Base-by-base conservation (phyloP, 2,329 filamentous ascomycete genomes). In the Curvularia hawaiiensis region DNA sequence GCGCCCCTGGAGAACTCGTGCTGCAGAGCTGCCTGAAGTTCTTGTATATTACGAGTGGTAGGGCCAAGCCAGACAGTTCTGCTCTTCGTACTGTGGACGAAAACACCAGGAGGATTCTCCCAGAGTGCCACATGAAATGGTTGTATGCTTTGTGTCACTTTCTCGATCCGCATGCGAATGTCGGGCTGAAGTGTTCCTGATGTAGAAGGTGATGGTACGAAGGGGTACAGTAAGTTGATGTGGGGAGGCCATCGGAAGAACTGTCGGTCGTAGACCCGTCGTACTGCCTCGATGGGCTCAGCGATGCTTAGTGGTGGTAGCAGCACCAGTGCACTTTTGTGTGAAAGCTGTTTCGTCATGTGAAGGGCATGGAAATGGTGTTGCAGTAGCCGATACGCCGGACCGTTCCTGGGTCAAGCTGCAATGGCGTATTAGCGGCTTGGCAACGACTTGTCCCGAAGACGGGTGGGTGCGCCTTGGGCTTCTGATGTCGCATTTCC, bases 201-300 rank as follows among this genome's bases (percentile, higher is more conserved):
- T 14, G 64, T 60, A 12, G 67, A 64, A 12, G 67, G 63, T 1
- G 58, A 62, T 10, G 59, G 54, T 50, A 72, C 59, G 48, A 73
- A 74, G 12, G 69, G 70, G 50, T 72, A 72, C 44, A 74, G 55
- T 24, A 72, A 51, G 41, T 74, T 74, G 48, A 72, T 70, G 44
- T 74, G 70, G 8, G 71, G 65, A 26, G 68, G 70, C 72, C 68
- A 72, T 18, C 69, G 67, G 9, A 50, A 52, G 55, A 67, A 72
- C 31, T 70, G 62, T 47, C 60, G 67, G 56, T 74, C 70, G 53
- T 68, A 57, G 9, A 54, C 49, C 16, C 63, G 56, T 39, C 72
- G 67, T 8, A 72, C 54, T 16, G 56, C 50, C 48, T 72, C 70
- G 24, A 74, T 68, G 20, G 71, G 67, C 16, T 64, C 47, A 31